Conservation (phyloP, 1,284 basidiomycete species). For the Pulchroboletus neoregius region DNA sequence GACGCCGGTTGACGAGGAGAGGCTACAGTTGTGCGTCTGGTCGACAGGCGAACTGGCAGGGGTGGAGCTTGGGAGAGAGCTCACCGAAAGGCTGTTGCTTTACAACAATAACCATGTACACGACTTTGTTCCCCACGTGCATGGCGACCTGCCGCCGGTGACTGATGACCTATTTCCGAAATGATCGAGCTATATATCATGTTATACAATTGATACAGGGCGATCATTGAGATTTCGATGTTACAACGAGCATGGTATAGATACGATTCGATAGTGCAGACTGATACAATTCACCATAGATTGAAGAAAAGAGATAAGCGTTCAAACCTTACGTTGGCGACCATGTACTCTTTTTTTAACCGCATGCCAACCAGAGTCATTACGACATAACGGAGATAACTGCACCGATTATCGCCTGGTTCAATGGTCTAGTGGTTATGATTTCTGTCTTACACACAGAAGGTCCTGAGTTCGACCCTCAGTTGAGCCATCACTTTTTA, state of each 20-base stretch:
- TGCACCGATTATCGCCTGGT: conserved; percentile 21
- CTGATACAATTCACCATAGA: not conserved
- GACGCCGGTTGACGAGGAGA: not conserved
- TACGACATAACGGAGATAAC: not conserved
- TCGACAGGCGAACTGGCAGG: not conserved
- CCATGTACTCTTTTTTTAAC: not conserved
- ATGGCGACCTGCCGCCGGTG: not conserved
- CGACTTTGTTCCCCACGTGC: conserved; percentile 16
- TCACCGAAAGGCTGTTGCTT: not conserved
- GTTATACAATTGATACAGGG: not conserved
- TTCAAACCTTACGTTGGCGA: not conserved
- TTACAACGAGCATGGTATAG: not conserved
- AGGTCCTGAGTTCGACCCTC: conserved; percentile 64
- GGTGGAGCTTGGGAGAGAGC: conserved; percentile 4
- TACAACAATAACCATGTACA: conserved; percentile 11
- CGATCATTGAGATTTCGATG: not conserved
- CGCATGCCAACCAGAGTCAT: not conserved
- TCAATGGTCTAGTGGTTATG: conserved; percentile 58
- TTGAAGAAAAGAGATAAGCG: not conserved
- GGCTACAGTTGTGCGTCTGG: not conserved
- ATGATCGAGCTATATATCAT: not conserved
- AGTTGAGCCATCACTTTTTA: conserved; percentile 43
- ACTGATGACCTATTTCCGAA: not conserved
- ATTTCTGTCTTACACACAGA: conserved; percentile 63
- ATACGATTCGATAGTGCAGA: not conserved